Base-by-base conservation (phyloP, 2,329 filamentous ascomycete species). In the Apiospora arundinis region DNA sequence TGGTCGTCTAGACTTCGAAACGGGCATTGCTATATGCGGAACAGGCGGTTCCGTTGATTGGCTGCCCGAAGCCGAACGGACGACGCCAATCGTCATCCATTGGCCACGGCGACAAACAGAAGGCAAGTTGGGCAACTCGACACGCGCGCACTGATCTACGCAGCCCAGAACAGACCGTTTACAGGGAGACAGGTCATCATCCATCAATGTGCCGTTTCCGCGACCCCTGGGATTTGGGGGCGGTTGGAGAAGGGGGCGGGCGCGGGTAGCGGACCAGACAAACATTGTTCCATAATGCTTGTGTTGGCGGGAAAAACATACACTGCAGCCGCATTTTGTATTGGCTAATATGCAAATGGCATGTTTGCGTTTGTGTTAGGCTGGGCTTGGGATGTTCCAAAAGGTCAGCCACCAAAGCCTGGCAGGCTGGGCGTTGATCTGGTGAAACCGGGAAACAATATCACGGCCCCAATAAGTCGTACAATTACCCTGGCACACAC, bases 361-460 rank as follows among this genome's bases (percentile, higher is more conserved):
- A 40, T 40, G 56, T n/a, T 28, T 40, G 32, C 8, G n/a, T 40
- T 32, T n/a, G 14, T 40, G 56, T 9, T 40, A 60, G 32, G 32
- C n/a, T 40, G 56, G 32, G 56, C 56, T 23, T 40, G 28, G 16
- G 56, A 40, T 40, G 56, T 40, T 63, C 21, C 56, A 18, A 40
- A n/a, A n/a, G 56, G 16, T 63, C 32, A 63, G 56, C 32, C 32
- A 63, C 56, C 32, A n/a, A n/a, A n/a, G n/a, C n/a, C n/a, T n/a
- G n/a, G n/a, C 12, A 8, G 56, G 32, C 56, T 63, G 56, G 56
- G 56, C 56, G 40, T n/a, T n/a, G 56, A 21, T 63, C 56, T 63
- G 56, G 32, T 63, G 56, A 63, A 63, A 63, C 56, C 56, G 56
- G 56, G 56, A 63, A 63, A 63, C 56, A 63, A 23, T 63, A 40